Percentiles rank a stretch among this genome's conserved stretches.
These are phyloP conservation scores for Talaromyces sp. DNA, from an alignment of 2,329 filamentous ascomycete genomes.

Conservation along the genomic window DNA sequence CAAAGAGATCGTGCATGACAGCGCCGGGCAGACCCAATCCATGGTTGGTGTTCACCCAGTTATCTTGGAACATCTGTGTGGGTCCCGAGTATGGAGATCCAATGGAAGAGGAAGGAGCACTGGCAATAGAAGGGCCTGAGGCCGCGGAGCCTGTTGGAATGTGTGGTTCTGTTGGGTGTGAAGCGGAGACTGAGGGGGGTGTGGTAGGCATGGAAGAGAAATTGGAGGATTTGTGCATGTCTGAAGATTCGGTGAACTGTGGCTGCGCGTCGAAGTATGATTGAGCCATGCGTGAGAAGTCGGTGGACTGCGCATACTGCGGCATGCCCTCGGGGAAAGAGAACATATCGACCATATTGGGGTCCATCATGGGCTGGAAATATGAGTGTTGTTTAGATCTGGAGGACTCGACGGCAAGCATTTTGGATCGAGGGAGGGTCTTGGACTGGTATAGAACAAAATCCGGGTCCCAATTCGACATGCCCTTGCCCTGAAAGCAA, in stretches of 20 bases:
- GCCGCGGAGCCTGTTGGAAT: slow-evolving; percentile 64
- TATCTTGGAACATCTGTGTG: slow-evolving; percentile 60
- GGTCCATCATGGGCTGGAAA: slow-evolving; percentile 37
- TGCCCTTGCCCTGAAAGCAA: slow-evolving; percentile 1
- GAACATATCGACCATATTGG: slow-evolving; percentile 35
- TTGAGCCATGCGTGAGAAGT: slow-evolving; percentile 25
- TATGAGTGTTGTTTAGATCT: slow-evolving; percentile 34
- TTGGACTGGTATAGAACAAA: slow-evolving; percentile 13
- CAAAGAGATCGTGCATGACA: slow-evolving; percentile 62
- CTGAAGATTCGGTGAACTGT: slow-evolving; percentile 28
- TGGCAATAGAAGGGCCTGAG: slow-evolving; percentile 60
- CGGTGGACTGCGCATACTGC: slow-evolving; percentile 25
- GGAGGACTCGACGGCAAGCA: slow-evolving; percentile 38
- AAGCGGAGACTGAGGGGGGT: slow-evolving; percentile 35
- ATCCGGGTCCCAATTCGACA: slow-evolving; percentile 17
- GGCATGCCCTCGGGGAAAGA: slow-evolving; percentile 31
- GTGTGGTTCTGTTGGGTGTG: slow-evolving; percentile 40
- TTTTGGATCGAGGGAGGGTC: slow-evolving; percentile 19
- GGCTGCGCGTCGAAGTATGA: slow-evolving; percentile 34
- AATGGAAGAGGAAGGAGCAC: slow-evolving; percentile 66
- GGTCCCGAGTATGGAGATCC: slow-evolving; percentile 68
- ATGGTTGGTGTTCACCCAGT: slow-evolving; percentile 58
- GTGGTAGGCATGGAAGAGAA: slow-evolving; percentile 36
- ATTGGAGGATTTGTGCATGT: slow-evolving; percentile 29
- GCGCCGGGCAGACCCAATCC: slow-evolving; percentile 66